These are phyloP conservation scores for Xylariaceae sp. DNA, from an alignment of 2,329 filamentous ascomycete genomes.

Conservation along the genomic window DNA sequence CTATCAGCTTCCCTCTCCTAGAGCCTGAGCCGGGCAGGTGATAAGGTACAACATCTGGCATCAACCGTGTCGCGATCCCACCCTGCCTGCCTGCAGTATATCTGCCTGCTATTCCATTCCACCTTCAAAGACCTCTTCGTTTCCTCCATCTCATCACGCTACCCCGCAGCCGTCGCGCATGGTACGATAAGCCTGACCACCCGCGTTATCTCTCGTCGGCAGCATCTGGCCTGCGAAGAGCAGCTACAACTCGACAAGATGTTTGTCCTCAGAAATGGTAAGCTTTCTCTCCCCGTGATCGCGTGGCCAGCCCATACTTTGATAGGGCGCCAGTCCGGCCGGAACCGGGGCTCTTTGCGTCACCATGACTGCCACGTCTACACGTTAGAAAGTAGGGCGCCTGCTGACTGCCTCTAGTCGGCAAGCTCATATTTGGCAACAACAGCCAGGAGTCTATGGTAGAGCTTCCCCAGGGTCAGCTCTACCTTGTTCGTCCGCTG, in stretches of 20 bases:
- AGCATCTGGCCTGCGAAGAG: background rate
- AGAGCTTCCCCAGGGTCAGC: constrained; percentile 89
- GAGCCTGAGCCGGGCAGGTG: too few species aligned
- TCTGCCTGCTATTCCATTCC: too few species aligned
- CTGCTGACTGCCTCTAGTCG: constrained; percentile 47
- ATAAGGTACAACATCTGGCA: too few species aligned
- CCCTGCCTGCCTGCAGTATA: too few species aligned
- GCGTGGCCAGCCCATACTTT: constrained; percentile 2
- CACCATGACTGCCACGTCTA: background rate
- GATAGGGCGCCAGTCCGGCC: background rate
- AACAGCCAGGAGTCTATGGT: constrained; percentile 86
- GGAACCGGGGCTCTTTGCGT: background rate
- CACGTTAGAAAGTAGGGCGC: background rate
- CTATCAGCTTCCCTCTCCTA: too few species aligned
- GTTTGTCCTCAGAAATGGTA: constrained; percentile 37
- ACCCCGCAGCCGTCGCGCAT: background rate
- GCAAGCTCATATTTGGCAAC: constrained; percentile 86
- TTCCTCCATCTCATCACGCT: background rate
- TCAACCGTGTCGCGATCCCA: too few species aligned
- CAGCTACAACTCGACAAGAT: constrained; percentile 19
- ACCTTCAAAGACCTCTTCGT: too few species aligned
- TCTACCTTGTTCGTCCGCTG: constrained; percentile 90
- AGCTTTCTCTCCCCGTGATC: constrained; percentile 11
- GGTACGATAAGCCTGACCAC: background rate
- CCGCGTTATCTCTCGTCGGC: background rate